Evolutionary conservation across 495 filamentous ascomycete genomes (phyloP).

Genomic region (Penicillium bovifimosum): DNA sequence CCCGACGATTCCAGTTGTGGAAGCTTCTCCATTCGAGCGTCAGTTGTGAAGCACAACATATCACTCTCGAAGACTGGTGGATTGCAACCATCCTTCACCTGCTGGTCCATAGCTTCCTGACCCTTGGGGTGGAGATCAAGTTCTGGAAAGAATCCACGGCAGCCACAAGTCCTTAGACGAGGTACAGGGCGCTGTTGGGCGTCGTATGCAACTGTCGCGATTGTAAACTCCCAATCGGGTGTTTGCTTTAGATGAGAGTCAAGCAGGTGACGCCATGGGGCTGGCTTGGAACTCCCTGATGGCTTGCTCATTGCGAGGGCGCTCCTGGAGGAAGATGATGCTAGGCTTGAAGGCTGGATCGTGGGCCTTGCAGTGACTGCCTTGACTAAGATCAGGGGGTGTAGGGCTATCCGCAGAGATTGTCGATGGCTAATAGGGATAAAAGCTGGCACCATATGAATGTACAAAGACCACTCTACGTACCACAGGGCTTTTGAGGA

Average conservation of each 20-base stretch:
- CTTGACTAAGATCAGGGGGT: not conserved
- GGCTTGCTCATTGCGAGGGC: not conserved
- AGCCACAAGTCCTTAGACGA: conserved; percentile 61
- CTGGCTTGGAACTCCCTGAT: conserved; percentile 20
- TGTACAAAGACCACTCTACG: no score
- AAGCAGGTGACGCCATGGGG: conserved; percentile 67
- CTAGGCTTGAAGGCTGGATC: not conserved
- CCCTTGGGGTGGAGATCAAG: conserved; percentile 45
- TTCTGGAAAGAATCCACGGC: conserved; percentile 74
- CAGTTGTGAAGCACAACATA: conserved; percentile 76
- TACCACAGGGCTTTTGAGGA: no score
- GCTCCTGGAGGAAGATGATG: not conserved
- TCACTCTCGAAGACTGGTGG: conserved; percentile 66
- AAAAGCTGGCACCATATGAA: not conserved
- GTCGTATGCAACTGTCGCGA: conserved; percentile 57
- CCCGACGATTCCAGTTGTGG: conserved; percentile 54
- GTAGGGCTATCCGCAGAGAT: not conserved
- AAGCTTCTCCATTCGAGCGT: conserved; percentile 79
- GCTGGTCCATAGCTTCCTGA: conserved; percentile 59
- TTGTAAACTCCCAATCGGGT: conserved; percentile 60
- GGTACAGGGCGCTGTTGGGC: conserved; percentile 41
- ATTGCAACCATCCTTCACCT: conserved; percentile 50
- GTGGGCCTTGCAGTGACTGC: not conserved
- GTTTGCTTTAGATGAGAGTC: conserved; percentile 57
- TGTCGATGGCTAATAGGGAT: not conserved